Percentiles rank a stretch among this genome's conserved stretches.
phyloP scores from a whole-genome alignment of 345 rosid genomes.

The Eucalyptus rudis region DNA sequence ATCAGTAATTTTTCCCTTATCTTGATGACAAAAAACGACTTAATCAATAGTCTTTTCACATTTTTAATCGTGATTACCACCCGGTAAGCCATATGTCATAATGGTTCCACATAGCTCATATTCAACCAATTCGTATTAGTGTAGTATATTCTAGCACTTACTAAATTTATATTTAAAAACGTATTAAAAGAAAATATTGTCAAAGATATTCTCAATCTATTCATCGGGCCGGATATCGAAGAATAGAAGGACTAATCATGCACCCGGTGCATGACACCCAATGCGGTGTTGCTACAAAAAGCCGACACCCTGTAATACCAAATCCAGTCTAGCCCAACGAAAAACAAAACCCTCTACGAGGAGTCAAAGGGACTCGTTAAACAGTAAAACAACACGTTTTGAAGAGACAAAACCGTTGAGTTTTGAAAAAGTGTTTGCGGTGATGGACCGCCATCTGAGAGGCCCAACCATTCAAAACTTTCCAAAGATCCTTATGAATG shows the following conservation, averaged over 20 bases:
- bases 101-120: background rate
- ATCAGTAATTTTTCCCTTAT: background rate
- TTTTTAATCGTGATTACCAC: background rate
- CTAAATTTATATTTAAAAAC: no score
- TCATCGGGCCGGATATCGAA: background rate
- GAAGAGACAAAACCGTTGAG: background rate
- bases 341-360: background rate
- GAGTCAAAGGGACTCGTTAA: background rate
- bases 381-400: background rate
- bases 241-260: background rate
- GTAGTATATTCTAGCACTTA: background rate
- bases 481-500: background rate
- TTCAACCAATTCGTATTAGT: background rate
- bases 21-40: background rate
- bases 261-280: background rate
- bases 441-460: background rate
- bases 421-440: background rate
- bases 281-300: background rate
- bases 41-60: background rate
- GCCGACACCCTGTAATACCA: background rate
- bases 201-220: background rate
- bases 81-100: no score
- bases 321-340: background rate
- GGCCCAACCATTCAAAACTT: background rate
- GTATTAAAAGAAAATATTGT: no score